A percentile compares a stretch with the other conserved stretches of the same genome.
These are phyloP conservation scores for Candida peoriensis DNA, from an alignment of 805 yeast genomes.

Conservation along the genomic window DNA sequence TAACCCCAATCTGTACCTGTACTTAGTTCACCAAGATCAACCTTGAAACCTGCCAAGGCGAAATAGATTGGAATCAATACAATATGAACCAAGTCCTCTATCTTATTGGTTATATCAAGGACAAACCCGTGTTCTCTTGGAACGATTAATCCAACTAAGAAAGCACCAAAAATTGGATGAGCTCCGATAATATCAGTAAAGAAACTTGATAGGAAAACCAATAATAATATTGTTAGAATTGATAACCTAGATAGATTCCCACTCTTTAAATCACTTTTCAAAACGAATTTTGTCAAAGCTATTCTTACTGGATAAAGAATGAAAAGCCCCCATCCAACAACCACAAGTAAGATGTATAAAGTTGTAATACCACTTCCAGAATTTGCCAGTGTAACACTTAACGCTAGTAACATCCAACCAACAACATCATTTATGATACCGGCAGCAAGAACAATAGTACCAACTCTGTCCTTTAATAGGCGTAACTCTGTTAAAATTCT, in stretches of 20 bases:
- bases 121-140: constrained; percentile 77
- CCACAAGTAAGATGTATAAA: constrained; percentile 60
- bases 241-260: constrained; percentile 61
- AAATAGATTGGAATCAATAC: constrained; percentile 73
- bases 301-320: constrained; percentile 53
- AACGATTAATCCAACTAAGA: constrained; percentile 67
- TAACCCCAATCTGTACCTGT: constrained; percentile 76
- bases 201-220: constrained; percentile 64
- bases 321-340: constrained; percentile 65
- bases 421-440: constrained; percentile 75
- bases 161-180: constrained; percentile 84
- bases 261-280: constrained; percentile 45
- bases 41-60: constrained; percentile 73
- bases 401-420: constrained; percentile 78
- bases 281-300: constrained; percentile 39
- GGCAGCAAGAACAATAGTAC: constrained; percentile 70
- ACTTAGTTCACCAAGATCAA: constrained; percentile 57
- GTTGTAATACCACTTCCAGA: constrained; percentile 64
- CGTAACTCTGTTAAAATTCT: constrained; percentile 72
- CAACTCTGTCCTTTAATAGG: constrained; percentile 66
- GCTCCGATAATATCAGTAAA: constrained; percentile 82
- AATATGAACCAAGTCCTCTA: constrained; percentile 73
- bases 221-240: constrained; percentile 47
- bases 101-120: constrained; percentile 61
- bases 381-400: constrained; percentile 72